These are phyloP conservation scores for Pseudogymnoascus sp. DNA, from an alignment of 2,329 filamentous ascomycete species.

Conservation along the genomic window DNA sequence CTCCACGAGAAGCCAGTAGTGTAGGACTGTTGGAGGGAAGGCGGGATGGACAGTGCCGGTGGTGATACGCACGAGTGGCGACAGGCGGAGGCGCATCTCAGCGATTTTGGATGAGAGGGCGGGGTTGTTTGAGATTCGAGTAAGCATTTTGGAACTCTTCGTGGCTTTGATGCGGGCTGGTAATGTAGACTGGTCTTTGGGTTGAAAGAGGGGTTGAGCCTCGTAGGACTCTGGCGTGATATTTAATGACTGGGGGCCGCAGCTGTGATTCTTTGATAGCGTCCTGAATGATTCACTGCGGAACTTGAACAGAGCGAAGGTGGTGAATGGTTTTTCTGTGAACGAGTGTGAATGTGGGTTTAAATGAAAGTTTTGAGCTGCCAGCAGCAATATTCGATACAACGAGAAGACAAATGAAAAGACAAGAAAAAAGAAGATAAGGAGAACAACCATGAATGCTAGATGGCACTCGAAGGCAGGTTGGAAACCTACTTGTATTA, in stretches of 20 bases:
- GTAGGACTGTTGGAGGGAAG: constrained; percentile 60
- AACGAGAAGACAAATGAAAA: constrained; percentile 3
- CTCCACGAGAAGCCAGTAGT: constrained; percentile 68
- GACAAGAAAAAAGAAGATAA: neutral
- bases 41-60: constrained; percentile 55
- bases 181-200: neutral
- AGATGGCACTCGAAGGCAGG: neutral
- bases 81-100: constrained; percentile 59
- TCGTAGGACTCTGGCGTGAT: neutral
- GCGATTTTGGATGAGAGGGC: constrained; percentile 53
- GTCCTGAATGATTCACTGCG: neutral
- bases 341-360: neutral
- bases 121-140: constrained; percentile 34
- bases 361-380: neutral
- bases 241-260: neutral
- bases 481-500: constrained; percentile 5
- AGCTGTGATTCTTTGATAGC: neutral
- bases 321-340: neutral
- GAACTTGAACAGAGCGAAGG: neutral
- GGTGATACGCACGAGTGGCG: constrained; percentile 57
- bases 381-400: neutral
- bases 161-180: neutral
- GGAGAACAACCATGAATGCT: neutral
- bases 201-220: neutral
- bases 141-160: neutral